Conservation (phyloP, 176 grass and related monocot species). For the Carex littledalei region DNA sequence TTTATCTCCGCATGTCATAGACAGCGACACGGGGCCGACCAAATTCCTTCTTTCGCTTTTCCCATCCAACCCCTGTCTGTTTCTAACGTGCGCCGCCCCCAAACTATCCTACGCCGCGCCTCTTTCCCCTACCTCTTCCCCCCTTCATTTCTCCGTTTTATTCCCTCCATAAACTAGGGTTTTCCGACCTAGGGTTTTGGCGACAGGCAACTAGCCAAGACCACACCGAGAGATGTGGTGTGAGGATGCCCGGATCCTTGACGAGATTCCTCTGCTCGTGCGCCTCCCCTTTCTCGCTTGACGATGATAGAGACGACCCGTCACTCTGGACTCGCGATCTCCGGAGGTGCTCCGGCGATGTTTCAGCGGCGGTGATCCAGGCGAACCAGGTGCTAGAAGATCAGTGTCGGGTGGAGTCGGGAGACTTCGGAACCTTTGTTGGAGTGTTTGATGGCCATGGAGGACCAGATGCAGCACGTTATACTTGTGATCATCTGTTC, state of each 20-base stretch:
- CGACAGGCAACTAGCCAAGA: not conserved
- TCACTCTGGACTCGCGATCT: conserved; percentile 66
- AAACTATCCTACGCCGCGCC: conserved; percentile 17
- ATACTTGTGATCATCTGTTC: conserved; percentile 68
- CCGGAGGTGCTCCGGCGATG: conserved; percentile 46
- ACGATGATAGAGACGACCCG: conserved; percentile 41
- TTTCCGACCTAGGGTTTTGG: conserved; percentile 13
- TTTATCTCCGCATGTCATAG: conserved; percentile 3
- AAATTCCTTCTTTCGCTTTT: conserved; percentile 17
- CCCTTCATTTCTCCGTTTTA: not conserved
- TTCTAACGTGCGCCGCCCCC: conserved; percentile 25
- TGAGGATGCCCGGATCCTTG: conserved; percentile 62
- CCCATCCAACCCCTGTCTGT: not conserved
- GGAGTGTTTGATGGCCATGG: conserved; percentile 82
- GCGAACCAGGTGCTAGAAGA: conserved; percentile 90
- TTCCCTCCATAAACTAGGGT: conserved; percentile 20
- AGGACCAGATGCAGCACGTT: conserved; percentile 66
- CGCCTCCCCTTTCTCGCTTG: conserved; percentile 23
- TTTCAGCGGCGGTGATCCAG: conserved; percentile 78
- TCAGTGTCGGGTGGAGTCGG: conserved; percentile 79
- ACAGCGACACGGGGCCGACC: conserved; percentile 14
- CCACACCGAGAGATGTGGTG: conserved; percentile 64
- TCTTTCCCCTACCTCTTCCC: conserved; percentile 3
- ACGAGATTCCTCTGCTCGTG: conserved; percentile 83
- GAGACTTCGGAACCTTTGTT: conserved; percentile 65